Base-by-base conservation (phyloP, 495 filamentous ascomycete species). In the Talaromyces adpressus region DNA sequence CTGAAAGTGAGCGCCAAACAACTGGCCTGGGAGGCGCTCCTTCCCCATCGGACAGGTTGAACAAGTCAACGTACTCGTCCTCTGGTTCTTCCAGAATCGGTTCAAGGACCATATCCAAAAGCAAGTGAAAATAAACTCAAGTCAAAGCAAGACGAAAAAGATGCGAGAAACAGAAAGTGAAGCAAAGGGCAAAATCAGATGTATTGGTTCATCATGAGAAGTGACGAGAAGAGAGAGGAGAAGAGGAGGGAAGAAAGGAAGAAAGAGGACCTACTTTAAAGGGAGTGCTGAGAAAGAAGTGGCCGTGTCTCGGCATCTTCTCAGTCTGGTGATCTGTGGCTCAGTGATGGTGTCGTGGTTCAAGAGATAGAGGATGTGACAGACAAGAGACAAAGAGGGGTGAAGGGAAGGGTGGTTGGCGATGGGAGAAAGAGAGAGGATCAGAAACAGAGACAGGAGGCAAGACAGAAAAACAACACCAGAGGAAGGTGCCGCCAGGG, bases 401-500 rank as follows among this genome's bases (percentile, higher is more conserved):
- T 2, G 25, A 57, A 16, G 53, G 52, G 53, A 57, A 4, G 53
- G 14, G 4, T 32, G 53, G 20, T 27, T 30, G 53, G 30, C 3
- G 25, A 57, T 2, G 30, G 20, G 23, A 11, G 18, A 29, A 16
- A 67, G 39, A 58, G 57, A 66, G 67, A 65, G 59, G 71, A 68
- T 36, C 27, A 27, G 27, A 27, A 65, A 59, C 62, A 57, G 64
- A 62, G 57, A 53, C 56, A 36, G 57, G 59, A 62, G 60, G 64
- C 60, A 65, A 56, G 64, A 67, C 69, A 64, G 52, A 69, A 65
- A 64, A n/a, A n/a, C n/a, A n/a, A n/a, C n/a, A 45, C 60, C 64
- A 70, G 65, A 73, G 41, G 45, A 49, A 49, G 16, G 1, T 49
- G 45, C 45, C n/a, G 45, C 45, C 45, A 49, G 45, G 45, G 61